A percentile compares a stretch with the other conserved stretches of the same genome.
These are phyloP conservation scores for Arthrobotrys megalospora DNA, from an alignment of 2,329 filamentous ascomycete species.

Conservation along the genomic window DNA sequence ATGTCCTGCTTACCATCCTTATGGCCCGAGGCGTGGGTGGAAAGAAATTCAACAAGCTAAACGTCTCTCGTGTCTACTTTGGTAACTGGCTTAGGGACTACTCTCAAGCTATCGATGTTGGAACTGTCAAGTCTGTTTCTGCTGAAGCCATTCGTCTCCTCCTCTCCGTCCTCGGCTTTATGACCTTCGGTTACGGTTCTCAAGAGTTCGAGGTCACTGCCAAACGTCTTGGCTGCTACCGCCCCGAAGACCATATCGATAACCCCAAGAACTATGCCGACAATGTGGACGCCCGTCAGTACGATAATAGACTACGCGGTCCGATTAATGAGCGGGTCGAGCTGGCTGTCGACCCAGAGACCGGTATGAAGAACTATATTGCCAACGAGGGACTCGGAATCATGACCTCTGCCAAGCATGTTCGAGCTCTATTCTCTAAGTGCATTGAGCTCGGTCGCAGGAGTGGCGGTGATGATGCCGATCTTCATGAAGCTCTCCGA, in stretches of 20 bases:
- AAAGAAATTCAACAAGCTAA: slow-evolving; percentile 90
- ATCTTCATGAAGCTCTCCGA: slow-evolving; percentile 88
- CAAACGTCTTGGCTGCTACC: slow-evolving; percentile 83
- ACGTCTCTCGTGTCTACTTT: slow-evolving; percentile 92
- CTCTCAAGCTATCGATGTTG: slow-evolving; percentile 93
- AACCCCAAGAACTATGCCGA: slow-evolving; percentile 87
- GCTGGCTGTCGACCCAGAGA: slow-evolving; percentile 81
- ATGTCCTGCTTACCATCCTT: slow-evolving; percentile 81
- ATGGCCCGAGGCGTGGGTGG: slow-evolving; percentile 75
- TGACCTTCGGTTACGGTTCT: slow-evolving; percentile 87
- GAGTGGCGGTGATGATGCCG: slow-evolving; percentile 77
- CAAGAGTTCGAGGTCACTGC: slow-evolving; percentile 88
- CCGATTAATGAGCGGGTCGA: slow-evolving; percentile 85
- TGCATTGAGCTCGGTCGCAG: slow-evolving; percentile 85
- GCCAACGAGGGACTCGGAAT: slow-evolving; percentile 84
- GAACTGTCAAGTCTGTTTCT: slow-evolving; percentile 90
- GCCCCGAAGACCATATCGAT: slow-evolving; percentile 87
- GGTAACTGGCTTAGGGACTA: slow-evolving; percentile 97
- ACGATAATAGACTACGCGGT: slow-evolving; percentile 84
- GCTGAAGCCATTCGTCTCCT: slow-evolving; percentile 91
- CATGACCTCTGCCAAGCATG: slow-evolving; percentile 83
- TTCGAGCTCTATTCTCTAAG: slow-evolving; percentile 79
- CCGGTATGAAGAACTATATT: slow-evolving; percentile 94
- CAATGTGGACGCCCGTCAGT: slow-evolving; percentile 85
- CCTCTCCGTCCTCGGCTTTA: slow-evolving; percentile 89